Percentiles rank a stretch among this genome's conserved stretches.
Evolutionary conservation across 441 rosid genomes (phyloP).

Genomic region (Populus hybrid): DNA sequence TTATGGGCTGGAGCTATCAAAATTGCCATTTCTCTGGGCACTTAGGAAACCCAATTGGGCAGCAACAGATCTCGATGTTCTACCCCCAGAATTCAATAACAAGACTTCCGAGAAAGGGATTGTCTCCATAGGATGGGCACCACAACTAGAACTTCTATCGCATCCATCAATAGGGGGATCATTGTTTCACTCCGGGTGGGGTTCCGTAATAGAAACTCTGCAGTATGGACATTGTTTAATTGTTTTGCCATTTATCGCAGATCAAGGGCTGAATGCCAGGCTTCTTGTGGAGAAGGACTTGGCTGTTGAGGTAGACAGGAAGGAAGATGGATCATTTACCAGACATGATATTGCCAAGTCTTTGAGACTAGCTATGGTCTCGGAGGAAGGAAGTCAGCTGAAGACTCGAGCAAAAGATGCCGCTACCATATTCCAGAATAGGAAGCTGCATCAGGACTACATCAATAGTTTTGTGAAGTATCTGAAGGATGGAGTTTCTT

Average conservation of each 20-base stretch:
- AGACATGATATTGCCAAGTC: slow-evolving; percentile 1
- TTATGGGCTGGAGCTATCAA: not conserved
- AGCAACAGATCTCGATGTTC: not conserved
- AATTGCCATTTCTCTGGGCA: not conserved
- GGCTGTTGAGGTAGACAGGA: not conserved
- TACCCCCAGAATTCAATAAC: not conserved
- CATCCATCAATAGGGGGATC: not conserved
- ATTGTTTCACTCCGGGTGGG: not conserved
- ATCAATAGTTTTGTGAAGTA: too few species aligned
- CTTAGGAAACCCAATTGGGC: not conserved
- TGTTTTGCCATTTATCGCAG: not conserved
- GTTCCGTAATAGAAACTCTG: not conserved
- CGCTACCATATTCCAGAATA: not conserved
- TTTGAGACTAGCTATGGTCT: not conserved
- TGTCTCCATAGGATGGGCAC: not conserved
- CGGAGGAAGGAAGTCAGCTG: not conserved
- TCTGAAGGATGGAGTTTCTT: too few species aligned
- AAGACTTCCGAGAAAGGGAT: not conserved
- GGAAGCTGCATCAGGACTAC: too few species aligned
- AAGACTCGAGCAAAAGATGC: not conserved
- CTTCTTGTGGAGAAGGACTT: not conserved
- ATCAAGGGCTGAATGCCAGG: not conserved
- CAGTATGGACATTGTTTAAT: not conserved
- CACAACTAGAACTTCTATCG: not conserved
- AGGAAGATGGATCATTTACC: not conserved